These are phyloP conservation scores for Populus pruinosa DNA, from an alignment of 345 rosid species.

Conservation along the genomic window DNA sequence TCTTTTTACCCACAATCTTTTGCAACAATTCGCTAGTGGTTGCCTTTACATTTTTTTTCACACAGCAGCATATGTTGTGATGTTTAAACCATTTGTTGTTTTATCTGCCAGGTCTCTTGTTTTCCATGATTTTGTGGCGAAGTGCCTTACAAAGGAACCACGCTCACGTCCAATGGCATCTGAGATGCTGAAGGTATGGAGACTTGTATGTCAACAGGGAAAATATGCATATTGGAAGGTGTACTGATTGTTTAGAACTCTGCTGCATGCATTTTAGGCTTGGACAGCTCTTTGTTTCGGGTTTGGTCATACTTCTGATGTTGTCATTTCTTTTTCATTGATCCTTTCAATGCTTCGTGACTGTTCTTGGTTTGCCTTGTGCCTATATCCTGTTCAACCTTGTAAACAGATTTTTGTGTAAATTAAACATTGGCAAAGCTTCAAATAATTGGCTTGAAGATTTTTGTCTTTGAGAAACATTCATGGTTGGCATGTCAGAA, in stretches of 20 bases:
- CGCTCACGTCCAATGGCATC: constrained; percentile 91
- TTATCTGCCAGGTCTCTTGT: constrained; percentile 76
- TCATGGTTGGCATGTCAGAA: too few relatives aligned
- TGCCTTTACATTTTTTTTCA: neutral
- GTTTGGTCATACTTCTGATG: neutral
- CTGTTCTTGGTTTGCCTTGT: too few relatives aligned
- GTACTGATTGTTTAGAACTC: neutral
- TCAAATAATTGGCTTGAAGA: too few relatives aligned
- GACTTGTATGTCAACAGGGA: neutral
- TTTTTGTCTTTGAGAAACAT: too few relatives aligned
- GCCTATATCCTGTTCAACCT: neutral
- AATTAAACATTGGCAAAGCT: too few relatives aligned
- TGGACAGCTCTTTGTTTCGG: too few relatives aligned
- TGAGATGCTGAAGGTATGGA: constrained; percentile 88
- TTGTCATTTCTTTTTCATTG: neutral
- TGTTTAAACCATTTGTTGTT: constrained; percentile 12
- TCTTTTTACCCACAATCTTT: constrained; percentile 12
- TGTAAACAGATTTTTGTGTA: too few relatives aligned
- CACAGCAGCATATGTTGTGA: neutral
- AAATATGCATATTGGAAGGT: constrained; percentile 6
- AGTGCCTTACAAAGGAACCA: constrained; percentile 94
- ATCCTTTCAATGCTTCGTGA: neutral
- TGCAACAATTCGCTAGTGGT: neutral
- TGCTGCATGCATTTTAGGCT: neutral
- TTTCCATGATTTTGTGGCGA: constrained; percentile 97